Evolutionary conservation across 2,329 filamentous ascomycete genomes (phyloP).

Genomic region (Clarireedia homoeocarpa): DNA sequence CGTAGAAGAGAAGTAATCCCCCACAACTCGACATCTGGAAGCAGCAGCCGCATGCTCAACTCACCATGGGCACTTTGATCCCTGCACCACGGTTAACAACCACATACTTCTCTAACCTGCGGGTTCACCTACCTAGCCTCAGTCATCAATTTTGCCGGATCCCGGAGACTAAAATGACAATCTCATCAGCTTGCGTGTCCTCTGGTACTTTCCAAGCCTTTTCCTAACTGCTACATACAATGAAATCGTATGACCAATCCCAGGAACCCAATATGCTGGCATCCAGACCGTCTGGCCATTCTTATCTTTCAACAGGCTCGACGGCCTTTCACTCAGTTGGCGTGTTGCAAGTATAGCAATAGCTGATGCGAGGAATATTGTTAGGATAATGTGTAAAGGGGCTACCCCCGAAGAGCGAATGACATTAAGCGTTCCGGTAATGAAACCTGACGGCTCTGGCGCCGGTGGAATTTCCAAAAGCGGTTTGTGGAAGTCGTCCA

Average conservation of each 20-base stretch:
- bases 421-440: constrained; percentile 3
- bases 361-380: constrained; percentile 17
- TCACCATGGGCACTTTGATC: constrained; percentile 21
- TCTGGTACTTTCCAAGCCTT: too few relatives aligned
- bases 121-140: constrained; percentile 15
- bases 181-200: constrained; percentile 7
- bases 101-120: background rate
- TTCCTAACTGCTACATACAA: constrained; percentile 32
- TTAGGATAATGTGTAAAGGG: constrained; percentile 12
- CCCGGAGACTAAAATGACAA: constrained; percentile 16
- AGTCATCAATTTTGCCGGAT: constrained; percentile 20
- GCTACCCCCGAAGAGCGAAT: constrained; percentile 1
- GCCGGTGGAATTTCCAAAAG: background rate
- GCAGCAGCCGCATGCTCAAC: background rate
- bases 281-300: constrained; percentile 34
- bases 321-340: constrained; percentile 17
- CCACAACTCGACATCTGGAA: background rate
- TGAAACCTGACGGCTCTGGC: background rate
- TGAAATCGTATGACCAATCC: constrained; percentile 44
- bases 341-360: constrained; percentile 19
- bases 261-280: constrained; percentile 52
- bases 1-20: too few relatives aligned
- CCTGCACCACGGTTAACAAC: constrained; percentile 11
- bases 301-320: constrained; percentile 1
- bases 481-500: constrained; percentile 21